Evolutionary conservation across 1,139 yeast genomes (phyloP).

Genomic region (Hansenula anomala): DNA sequence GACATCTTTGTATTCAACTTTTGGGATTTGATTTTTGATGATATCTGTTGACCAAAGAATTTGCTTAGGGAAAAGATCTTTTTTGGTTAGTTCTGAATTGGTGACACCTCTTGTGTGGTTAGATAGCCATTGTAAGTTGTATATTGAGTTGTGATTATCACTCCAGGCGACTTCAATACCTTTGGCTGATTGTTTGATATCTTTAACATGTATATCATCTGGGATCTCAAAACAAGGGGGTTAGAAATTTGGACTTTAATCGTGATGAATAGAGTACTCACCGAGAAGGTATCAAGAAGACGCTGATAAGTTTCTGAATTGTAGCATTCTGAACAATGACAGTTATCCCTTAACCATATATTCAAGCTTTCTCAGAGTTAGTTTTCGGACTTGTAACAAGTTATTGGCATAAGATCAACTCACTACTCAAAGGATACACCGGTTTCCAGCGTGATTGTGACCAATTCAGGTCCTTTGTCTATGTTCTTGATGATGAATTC

Average conservation of each 20-base stretch:
- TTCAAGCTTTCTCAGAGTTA: slow-evolving; percentile 16
- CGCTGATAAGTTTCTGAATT: slow-evolving; percentile 62
- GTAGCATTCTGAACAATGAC: slow-evolving; percentile 60
- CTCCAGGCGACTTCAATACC: slow-evolving; percentile 38
- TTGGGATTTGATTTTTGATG: slow-evolving; percentile 40
- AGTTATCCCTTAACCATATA: slow-evolving; percentile 67
- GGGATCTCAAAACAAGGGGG: slow-evolving; percentile 38
- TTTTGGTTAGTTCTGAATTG: slow-evolving; percentile 25
- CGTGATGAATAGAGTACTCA: no score
- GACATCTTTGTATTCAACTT: slow-evolving; percentile 41
- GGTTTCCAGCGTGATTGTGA: neutral
- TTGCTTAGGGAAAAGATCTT: slow-evolving; percentile 20
- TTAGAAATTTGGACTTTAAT: no score
- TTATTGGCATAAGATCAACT: neutral
- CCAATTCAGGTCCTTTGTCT: neutral
- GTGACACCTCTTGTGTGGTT: slow-evolving; percentile 59
- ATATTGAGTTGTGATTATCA: slow-evolving; percentile 46
- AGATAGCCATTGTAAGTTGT: slow-evolving; percentile 46
- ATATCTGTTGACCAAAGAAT: slow-evolving; percentile 47
- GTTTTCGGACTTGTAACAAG: neutral
- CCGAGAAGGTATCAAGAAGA: slow-evolving; percentile 50
- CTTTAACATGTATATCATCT: slow-evolving; percentile 38
- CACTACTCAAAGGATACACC: slow-evolving; percentile 1
- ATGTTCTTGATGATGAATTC: no score
- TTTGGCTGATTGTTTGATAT: slow-evolving; percentile 11